A percentile compares a stretch with the other conserved stretches of the same genome.
These are phyloP conservation scores for Amphibolis antarctica DNA, from an alignment of 106 monocot genomes.

Conservation along the genomic window DNA sequence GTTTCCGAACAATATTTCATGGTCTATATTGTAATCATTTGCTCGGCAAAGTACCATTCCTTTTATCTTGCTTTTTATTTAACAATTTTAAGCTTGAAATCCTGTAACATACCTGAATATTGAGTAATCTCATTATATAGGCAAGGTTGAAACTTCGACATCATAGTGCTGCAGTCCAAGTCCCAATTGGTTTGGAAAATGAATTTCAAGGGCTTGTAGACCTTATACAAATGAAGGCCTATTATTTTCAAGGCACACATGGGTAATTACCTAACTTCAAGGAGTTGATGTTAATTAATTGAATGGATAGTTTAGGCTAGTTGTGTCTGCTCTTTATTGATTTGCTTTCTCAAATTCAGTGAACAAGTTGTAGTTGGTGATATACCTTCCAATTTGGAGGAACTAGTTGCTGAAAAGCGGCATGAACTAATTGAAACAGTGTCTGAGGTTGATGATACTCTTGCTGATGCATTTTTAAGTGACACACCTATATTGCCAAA, in stretches of 20 bases:
- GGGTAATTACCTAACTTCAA: slow-evolving; percentile 34
- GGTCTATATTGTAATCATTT: too few species aligned
- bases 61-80: too few species aligned
- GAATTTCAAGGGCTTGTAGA: slow-evolving; percentile 95
- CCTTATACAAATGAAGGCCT: slow-evolving; percentile 88
- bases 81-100: neutral
- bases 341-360: slow-evolving; percentile 26
- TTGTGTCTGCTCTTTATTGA: neutral
- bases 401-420: slow-evolving; percentile 53
- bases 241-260: slow-evolving; percentile 75
- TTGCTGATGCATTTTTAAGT: slow-evolving; percentile 86
- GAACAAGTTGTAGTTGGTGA: slow-evolving; percentile 65
- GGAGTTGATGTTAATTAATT: neutral
- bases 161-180: slow-evolving; percentile 93
- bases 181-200: slow-evolving; percentile 94
- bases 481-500: slow-evolving; percentile 64
- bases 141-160: slow-evolving; percentile 94
- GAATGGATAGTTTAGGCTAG: neutral
- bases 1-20: too few species aligned
- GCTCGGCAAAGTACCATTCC: too few species aligned
- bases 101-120: slow-evolving; percentile 4
- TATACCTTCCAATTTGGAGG: slow-evolving; percentile 59
- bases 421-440: slow-evolving; percentile 93
- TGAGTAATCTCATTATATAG: slow-evolving; percentile 28
- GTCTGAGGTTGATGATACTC: slow-evolving; percentile 92